Evolutionary conservation across 176 grass and related monocot genomes (phyloP), one percentile per base, ranked within the genome.

Genomic region (Ampelocalamus luodianensis): DNA sequence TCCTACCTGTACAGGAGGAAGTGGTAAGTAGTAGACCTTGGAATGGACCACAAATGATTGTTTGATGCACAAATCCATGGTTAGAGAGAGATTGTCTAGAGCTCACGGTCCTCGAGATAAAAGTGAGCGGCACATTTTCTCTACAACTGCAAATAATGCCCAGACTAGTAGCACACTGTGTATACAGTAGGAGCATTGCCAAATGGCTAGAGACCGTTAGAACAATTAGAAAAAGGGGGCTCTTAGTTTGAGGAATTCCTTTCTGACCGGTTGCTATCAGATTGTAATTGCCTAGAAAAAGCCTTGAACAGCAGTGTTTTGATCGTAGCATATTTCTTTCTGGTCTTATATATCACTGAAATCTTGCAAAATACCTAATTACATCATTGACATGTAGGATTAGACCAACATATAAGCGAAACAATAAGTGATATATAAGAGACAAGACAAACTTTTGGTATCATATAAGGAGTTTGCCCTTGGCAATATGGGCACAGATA

Each of bases 11-110:
- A 43, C 63, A 60, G 16, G 38, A 46, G 48, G 38, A 54, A 20
- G 50, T 1, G 10, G 42, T 12, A 37, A 37, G 29, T 8, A 9
- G 45, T 18, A 14, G 16, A n/a, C 43, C 54, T 77, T 5, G 63
- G 55, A 86, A 90, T 70, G 56, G 74, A 77, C 60, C 68, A 83
- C 68, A 74, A 74, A 87, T 79, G 80, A 83, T 79, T 83, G 60
- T 74, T 87, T 22, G 59, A 13, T 23, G 74, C 74, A 32, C 67
- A 79, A 74, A 66, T 65, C 84, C 79, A 79, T 24, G 74, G 8
- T 61, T 42, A 58, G 5, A 23, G 11, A 61, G 74, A 79, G 61
- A 23, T 37, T 68, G 48, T 40, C 74, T 27, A 43, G 59, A 18
- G 48, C 16, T 12, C 75, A 75, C 75, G 23, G 51, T 80, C 68